These are phyloP conservation scores for Collybia sordida DNA, from an alignment of 768 basidiomycete species.

Conservation along the genomic window DNA sequence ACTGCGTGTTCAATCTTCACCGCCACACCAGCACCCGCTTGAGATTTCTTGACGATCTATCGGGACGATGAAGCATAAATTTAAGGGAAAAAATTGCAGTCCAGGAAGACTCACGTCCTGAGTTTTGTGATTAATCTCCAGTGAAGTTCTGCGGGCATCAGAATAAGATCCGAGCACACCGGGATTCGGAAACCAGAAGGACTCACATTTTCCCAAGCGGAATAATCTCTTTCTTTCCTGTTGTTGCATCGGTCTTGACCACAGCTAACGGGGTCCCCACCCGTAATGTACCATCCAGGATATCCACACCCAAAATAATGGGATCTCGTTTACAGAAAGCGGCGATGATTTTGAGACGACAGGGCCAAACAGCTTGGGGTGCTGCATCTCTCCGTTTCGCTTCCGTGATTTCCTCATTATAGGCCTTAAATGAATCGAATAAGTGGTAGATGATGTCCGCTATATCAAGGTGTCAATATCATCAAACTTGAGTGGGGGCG, in stretches of 20 bases:
- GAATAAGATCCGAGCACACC: conserved; percentile 3
- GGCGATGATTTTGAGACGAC: conserved; percentile 89
- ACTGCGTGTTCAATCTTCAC: conserved; percentile 98
- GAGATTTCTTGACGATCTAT: conserved; percentile 87
- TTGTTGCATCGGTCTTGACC: conserved; percentile 85
- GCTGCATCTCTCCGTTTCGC: conserved; percentile 92
- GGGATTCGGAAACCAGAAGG: background rate
- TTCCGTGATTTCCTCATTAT: conserved; percentile 88
- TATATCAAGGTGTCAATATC: conserved; percentile 27
- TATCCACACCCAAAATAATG: conserved; percentile 95
- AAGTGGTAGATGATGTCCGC: conserved; percentile 99
- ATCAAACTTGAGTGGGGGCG: background rate
- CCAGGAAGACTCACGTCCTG: conserved; percentile 55
- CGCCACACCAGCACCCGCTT: conserved; percentile 95
- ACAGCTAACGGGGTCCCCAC: conserved; percentile 95
- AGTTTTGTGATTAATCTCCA: conserved; percentile 96
- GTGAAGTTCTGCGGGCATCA: conserved; percentile 65
- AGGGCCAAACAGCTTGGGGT: conserved; percentile 96
- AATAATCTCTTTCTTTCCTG: conserved; percentile 88
- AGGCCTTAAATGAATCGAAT: conserved; percentile 94
- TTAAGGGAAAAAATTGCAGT: background rate
- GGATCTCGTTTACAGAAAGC: conserved; percentile 96
- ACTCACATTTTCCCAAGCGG: conserved; percentile 92
- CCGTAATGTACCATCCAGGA: conserved; percentile 87
- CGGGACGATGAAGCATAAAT: conserved; percentile 7